phyloP scores from a whole-genome alignment of 257 asterid species.

The Plantago major region DNA sequence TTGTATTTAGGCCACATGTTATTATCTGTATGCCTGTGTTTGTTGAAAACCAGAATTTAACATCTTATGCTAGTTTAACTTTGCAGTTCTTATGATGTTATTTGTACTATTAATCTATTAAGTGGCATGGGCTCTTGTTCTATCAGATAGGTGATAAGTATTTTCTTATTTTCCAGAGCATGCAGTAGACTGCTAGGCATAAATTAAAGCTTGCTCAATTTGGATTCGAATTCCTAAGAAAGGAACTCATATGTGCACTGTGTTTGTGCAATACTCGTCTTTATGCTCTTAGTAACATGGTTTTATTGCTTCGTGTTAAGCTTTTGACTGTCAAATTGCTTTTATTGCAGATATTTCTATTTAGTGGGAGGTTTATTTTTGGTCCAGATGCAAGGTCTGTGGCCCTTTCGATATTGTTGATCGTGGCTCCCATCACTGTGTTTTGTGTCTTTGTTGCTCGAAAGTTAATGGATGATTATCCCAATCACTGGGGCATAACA shows the following conservation, averaged over 20 bases:
- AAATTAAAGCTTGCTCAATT: constrained; percentile 5
- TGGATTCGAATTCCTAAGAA: constrained; percentile 7
- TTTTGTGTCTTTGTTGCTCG: constrained; percentile 89
- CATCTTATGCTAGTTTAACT: background rate
- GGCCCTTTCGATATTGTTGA: constrained; percentile 74
- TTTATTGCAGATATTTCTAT: constrained; percentile 67
- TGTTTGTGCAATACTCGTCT: background rate
- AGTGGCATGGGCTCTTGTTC: background rate
- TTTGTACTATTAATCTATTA: background rate
- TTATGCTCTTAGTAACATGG: background rate
- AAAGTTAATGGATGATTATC: constrained; percentile 71
- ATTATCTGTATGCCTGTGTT: background rate
- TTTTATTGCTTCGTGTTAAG: background rate
- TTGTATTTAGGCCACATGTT: background rate
- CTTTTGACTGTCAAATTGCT: constrained; percentile 17
- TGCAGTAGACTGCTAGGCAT: background rate
- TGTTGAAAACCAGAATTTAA: background rate
- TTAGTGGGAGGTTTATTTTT: constrained; percentile 84
- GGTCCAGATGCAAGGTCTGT: constrained; percentile 95
- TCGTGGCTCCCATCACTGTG: constrained; percentile 73
- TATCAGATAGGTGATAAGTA: background rate
- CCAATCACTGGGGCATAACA: constrained; percentile 61
- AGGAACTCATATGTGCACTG: background rate
- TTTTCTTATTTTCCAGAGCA: background rate
- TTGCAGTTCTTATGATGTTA: background rate